A percentile compares a stretch with the other conserved stretches of the same genome.
phyloP scores from a whole-genome alignment of 805 yeast species.

The Jamesozyma rosinii region DNA sequence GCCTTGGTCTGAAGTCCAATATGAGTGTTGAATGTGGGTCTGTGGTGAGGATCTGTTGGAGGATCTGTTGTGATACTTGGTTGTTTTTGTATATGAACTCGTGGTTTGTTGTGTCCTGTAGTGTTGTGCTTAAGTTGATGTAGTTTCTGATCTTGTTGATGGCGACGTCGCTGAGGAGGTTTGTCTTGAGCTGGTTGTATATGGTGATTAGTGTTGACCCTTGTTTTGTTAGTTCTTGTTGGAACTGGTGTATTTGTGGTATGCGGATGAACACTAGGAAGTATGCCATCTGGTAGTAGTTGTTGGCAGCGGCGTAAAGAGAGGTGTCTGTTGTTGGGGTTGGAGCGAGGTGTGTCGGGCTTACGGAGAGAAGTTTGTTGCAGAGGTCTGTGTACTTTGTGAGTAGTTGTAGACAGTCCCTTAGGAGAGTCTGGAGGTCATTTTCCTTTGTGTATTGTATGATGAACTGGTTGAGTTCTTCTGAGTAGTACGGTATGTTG shows the following conservation, averaged over 20 bases:
- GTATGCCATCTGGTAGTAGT: constrained; percentile 1
- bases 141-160: background rate
- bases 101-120: background rate
- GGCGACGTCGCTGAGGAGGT: background rate
- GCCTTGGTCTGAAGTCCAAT: background rate
- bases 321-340: background rate
- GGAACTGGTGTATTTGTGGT: background rate
- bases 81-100: background rate
- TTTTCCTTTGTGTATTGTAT: background rate
- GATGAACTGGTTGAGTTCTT: background rate
- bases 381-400: background rate
- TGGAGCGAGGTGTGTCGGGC: background rate
- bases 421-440: background rate
- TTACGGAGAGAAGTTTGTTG: background rate
- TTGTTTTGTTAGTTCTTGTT: background rate
- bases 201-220: background rate
- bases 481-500: background rate
- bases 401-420: background rate
- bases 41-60: background rate
- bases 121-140: background rate
- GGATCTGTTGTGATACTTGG: background rate
- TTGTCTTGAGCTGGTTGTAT: background rate
- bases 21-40: background rate
- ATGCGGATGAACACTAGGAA: background rate
- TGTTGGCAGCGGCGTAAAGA: background rate